These are phyloP conservation scores for Penicillium psychrofluorescens DNA, from an alignment of 495 filamentous ascomycete species.

Conservation along the genomic window DNA sequence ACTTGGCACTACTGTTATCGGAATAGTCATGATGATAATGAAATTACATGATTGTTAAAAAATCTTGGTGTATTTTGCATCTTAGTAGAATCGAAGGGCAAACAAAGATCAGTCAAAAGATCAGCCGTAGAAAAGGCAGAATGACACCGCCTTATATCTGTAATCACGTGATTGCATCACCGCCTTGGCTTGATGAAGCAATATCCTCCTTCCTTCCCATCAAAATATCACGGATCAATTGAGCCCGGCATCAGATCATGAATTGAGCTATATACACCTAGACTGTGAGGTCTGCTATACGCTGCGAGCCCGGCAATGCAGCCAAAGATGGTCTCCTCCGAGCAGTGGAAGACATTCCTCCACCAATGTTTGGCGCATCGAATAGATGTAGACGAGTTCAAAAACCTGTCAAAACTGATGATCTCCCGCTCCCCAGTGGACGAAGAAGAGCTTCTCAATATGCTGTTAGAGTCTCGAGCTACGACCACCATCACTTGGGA, in stretches of 20 bases:
- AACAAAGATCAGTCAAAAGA: too few relatives aligned
- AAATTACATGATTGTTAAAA: conserved; percentile 18
- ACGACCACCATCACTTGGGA: conserved; percentile 48
- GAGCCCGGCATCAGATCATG: conserved; percentile 2
- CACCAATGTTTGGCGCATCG: conserved; percentile 35
- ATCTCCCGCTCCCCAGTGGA: conserved; percentile 22
- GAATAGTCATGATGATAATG: conserved; percentile 23
- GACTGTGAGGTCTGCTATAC: conserved; percentile 5
- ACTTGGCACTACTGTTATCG: conserved; percentile 15
- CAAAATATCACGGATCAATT: neutral
- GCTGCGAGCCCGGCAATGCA: conserved; percentile 9
- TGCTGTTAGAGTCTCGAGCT: conserved; percentile 49
- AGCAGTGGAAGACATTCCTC: conserved; percentile 40
- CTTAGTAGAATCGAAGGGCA: too few relatives aligned
- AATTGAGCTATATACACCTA: neutral
- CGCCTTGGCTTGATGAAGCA: neutral
- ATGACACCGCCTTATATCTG: too few relatives aligned
- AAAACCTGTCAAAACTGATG: conserved; percentile 27
- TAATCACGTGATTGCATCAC: neutral
- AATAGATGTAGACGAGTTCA: conserved; percentile 37
- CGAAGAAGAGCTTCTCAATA: conserved; percentile 44
- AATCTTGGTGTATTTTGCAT: neutral
- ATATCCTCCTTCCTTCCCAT: neutral
- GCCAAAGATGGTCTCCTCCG: conserved; percentile 18
- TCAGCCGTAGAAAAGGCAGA: too few relatives aligned